These are phyloP conservation scores for Solanum bukasovii DNA, from an alignment of 257 asterid genomes.

Conservation along the genomic window DNA sequence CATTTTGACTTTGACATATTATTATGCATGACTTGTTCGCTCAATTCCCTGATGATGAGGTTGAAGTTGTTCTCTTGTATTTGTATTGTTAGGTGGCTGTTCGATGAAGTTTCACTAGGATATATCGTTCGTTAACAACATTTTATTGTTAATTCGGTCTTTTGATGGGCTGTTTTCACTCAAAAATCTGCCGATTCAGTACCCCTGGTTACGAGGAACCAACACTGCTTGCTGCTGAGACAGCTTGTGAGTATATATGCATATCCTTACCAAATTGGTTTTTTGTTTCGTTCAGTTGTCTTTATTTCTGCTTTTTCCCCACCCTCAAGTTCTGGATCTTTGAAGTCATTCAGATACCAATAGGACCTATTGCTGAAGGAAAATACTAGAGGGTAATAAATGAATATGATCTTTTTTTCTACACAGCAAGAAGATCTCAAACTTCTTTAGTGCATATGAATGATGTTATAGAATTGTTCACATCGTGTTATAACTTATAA, in stretches of 20 bases:
- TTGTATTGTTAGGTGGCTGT: not conserved
- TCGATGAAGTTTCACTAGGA: slow-evolving; percentile 8
- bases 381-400: not conserved
- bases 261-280: not conserved
- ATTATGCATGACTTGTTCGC: not conserved
- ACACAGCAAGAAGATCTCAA: not conserved
- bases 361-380: not conserved
- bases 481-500: too few species aligned
- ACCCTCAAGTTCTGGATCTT: not conserved
- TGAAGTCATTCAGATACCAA: not conserved
- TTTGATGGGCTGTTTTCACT: slow-evolving; percentile 67
- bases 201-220: slow-evolving; percentile 84
- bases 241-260: slow-evolving; percentile 69
- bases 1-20: not conserved
- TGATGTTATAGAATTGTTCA: not conserved
- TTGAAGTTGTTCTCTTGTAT: not conserved
- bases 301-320: not conserved
- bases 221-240: slow-evolving; percentile 71
- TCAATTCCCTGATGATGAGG: not conserved
- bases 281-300: not conserved
- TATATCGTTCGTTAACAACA: slow-evolving; percentile 6
- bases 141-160: not conserved
- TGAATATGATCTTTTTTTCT: not conserved
- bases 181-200: slow-evolving; percentile 25
- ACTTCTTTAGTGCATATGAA: not conserved